Evolutionary conservation across 177 flowering plant genomes (phyloP).

Genomic region (Telopea speciosissima): DNA sequence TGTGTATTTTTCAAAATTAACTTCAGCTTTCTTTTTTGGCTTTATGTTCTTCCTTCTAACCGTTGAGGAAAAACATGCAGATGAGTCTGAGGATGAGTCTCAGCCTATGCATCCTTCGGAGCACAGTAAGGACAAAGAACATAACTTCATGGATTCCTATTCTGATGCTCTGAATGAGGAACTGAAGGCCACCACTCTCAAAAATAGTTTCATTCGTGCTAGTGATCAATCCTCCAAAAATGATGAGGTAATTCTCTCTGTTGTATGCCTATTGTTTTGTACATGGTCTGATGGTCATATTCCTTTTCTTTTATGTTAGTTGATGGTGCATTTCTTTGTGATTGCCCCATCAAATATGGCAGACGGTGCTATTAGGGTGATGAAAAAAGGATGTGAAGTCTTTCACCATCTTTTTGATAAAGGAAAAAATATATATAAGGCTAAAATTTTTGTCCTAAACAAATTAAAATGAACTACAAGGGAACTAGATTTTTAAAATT

Average conservation of each 20-base stretch:
- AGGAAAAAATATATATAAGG: too few relatives aligned
- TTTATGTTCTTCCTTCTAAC: too few relatives aligned
- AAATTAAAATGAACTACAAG: too few relatives aligned
- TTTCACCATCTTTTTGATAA: background rate
- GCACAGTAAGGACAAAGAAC: conserved; percentile 34
- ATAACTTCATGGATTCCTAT: conserved; percentile 65
- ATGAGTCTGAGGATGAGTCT: conserved; percentile 57
- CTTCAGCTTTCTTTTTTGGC: too few relatives aligned
- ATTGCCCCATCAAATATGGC: background rate
- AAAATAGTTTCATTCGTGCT: conserved; percentile 70
- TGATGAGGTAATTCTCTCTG: conserved; percentile 36
- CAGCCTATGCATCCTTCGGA: conserved; percentile 29
- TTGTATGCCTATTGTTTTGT: background rate
- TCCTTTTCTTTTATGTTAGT: background rate
- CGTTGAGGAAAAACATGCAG: conserved; percentile 20
- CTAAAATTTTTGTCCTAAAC: too few relatives aligned
- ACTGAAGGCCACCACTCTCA: conserved; percentile 54
- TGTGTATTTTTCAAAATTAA: too few relatives aligned
- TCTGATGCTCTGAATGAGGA: conserved; percentile 61
- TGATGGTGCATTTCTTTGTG: background rate
- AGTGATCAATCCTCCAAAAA: conserved; percentile 35
- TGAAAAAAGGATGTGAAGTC: background rate
- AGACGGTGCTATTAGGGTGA: background rate
- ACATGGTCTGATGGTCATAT: background rate
- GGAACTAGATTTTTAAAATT: too few relatives aligned